phyloP scores from a whole-genome alignment of 352 stramenopile genomes.

The Phytophthora brassicae region DNA sequence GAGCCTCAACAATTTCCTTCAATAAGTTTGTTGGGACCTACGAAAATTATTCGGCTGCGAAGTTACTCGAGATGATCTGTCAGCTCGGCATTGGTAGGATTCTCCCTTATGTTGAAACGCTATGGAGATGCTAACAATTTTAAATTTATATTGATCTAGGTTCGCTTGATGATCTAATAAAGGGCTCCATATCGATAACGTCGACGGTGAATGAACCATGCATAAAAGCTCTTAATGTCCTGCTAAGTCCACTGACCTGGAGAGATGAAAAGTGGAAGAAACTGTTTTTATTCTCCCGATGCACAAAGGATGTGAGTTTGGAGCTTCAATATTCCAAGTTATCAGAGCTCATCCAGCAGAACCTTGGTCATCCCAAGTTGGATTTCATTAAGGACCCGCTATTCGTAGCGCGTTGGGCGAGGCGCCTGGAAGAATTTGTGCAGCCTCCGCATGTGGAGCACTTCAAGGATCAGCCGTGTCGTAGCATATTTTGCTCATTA shows the following conservation, averaged over 20 bases:
- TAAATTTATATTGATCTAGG: constrained; percentile 19
- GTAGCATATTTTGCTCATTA: constrained; percentile 62
- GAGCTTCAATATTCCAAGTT: constrained; percentile 39
- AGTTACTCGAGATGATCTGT: constrained; percentile 34
- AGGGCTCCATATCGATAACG: constrained; percentile 31
- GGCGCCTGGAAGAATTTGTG: constrained; percentile 34
- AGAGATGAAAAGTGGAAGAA: constrained; percentile 35
- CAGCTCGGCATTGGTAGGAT: constrained; percentile 48
- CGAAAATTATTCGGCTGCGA: constrained; percentile 36
- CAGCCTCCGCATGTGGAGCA: constrained; percentile 44
- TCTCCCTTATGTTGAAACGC: not conserved
- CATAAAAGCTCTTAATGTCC: constrained; percentile 21
- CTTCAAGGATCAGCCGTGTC: constrained; percentile 43
- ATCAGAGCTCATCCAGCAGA: constrained; percentile 19
- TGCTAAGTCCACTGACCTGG: constrained; percentile 43
- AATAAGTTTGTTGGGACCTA: constrained; percentile 44
- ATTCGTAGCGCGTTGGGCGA: constrained; percentile 32
- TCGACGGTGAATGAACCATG: constrained; percentile 33
- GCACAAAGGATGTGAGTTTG: constrained; percentile 41
- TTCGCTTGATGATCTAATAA: constrained; percentile 38
- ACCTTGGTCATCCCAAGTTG: not conserved
- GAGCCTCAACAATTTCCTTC: constrained; percentile 25
- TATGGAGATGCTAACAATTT: not conserved
- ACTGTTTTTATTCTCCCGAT: constrained; percentile 34
- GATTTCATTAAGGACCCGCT: constrained; percentile 26